Base-by-base conservation (phyloP, 176 grass and related monocot genomes). In the Tillandsia fasciculata region DNA sequence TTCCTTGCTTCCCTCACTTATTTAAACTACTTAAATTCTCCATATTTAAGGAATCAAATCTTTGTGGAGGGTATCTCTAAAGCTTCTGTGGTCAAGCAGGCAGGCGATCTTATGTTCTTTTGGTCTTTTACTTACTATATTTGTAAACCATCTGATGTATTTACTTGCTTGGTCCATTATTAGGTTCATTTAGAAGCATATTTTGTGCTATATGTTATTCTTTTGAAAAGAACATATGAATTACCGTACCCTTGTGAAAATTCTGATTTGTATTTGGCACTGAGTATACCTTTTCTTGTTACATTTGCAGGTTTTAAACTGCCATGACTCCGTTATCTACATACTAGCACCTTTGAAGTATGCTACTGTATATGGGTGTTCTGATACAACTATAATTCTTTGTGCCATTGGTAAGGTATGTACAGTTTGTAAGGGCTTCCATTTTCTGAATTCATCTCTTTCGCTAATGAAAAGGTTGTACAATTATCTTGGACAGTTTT, bases 21-120 rank as follows among this genome's bases (percentile, higher is more conserved):
- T 42, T 42, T 42, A 42, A 42, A 42, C 33, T 42, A 42, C 33
- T 42, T 42, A 7, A 4, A 86, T 84, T 78, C 87, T 76, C 17
- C 84, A 73, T 86, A 76, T 83, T 90, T 74, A 50, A 79, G 82
- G 83, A 88, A 90, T 56, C 76, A 82, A 64, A 99, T 87, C 51
- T 93, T 99, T 84, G 94, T 93, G 50, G 94, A 99, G 63, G 94
- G 89, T 74, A 87, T 99, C 73, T 90, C 94, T 27, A 99, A 99
- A 81, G 86, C 94, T 83, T 99, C 94, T 68, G 82, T 99, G 61
- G 84, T 99, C 52, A 99, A 93, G 80, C 74, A 88, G 69, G 74
- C 77, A 68, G 67, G 71, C 74, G 94, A 99, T 15, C 13, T 15
- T 13, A 15, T 54, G 7, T 18, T 18, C 56, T 18, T 20, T 20